These are phyloP conservation scores for Phytophthora pinifolia DNA, from an alignment of 352 stramenopile species.

Conservation along the genomic window DNA sequence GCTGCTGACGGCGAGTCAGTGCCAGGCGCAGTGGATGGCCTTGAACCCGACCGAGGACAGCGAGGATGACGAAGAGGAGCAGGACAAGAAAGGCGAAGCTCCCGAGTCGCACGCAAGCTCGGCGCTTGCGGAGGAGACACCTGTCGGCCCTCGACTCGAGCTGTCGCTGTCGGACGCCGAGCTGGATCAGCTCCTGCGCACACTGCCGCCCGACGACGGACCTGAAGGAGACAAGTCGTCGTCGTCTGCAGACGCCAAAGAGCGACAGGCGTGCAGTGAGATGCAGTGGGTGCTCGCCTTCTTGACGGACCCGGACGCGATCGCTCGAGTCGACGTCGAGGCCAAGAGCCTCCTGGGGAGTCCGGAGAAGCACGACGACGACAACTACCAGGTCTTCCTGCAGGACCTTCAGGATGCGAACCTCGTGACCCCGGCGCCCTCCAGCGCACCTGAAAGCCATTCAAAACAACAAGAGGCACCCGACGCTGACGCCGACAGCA, in stretches of 20 bases:
- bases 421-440: slow-evolving; percentile 30
- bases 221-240: neutral
- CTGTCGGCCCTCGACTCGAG: slow-evolving; percentile 42
- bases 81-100: neutral
- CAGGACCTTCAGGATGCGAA: slow-evolving; percentile 59
- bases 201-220: slow-evolving; percentile 25
- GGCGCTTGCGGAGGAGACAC: neutral
- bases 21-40: slow-evolving; percentile 68
- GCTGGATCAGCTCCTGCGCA: slow-evolving; percentile 54
- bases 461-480: neutral
- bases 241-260: slow-evolving; percentile 20
- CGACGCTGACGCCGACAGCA: slow-evolving; percentile 12
- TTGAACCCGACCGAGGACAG: slow-evolving; percentile 58
- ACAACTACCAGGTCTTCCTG: slow-evolving; percentile 77
- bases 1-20: slow-evolving; percentile 45
- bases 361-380: slow-evolving; percentile 47
- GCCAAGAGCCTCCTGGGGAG: slow-evolving; percentile 53
- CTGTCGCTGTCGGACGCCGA: slow-evolving; percentile 58
- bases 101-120: neutral
- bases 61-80: slow-evolving; percentile 26
- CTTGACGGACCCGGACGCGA: slow-evolving; percentile 48
- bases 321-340: slow-evolving; percentile 47
- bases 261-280: slow-evolving; percentile 29
- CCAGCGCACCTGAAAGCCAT: slow-evolving; percentile 3
- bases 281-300: slow-evolving; percentile 81